Percentiles rank a stretch among this genome's conserved stretches.
Conservation (phyloP, 2,329 filamentous ascomycete genomes). For the Fusarium sarcochroum region DNA sequence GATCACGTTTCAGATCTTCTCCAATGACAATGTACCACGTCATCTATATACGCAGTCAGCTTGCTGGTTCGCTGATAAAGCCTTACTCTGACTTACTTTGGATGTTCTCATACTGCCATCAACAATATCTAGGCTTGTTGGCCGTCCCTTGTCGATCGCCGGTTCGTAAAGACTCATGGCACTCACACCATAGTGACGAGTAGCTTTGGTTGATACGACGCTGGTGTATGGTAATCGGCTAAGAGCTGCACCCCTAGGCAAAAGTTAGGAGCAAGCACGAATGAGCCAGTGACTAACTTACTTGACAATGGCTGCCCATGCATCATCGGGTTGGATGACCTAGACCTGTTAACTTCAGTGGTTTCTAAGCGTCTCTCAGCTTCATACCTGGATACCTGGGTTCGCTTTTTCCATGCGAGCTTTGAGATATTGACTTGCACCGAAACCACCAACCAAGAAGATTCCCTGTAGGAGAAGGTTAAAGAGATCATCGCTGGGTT, state of each 20-base stretch:
- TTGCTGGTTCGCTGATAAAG: no score
- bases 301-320: slow-evolving; percentile 47
- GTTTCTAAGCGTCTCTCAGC: background rate
- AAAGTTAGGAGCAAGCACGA: background rate
- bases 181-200: slow-evolving; percentile 22
- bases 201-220: slow-evolving; percentile 15
- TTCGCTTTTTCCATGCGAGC: slow-evolving; percentile 43
- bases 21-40: slow-evolving; percentile 35
- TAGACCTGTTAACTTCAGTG: background rate
- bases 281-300: background rate
- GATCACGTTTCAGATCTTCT: slow-evolving; percentile 27
- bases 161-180: background rate
- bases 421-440: slow-evolving; percentile 54
- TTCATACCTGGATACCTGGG: slow-evolving; percentile 43
- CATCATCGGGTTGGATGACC: slow-evolving; percentile 49
- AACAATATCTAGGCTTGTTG: rapidly evolving
- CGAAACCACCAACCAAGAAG: slow-evolving; percentile 57
- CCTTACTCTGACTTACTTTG: background rate
- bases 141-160: slow-evolving; percentile 9
- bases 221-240: slow-evolving; percentile 25
- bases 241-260: slow-evolving; percentile 33
- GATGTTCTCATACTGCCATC: background rate
- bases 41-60: slow-evolving; percentile 21
- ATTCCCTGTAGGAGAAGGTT: slow-evolving; percentile 40
- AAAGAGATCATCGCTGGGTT: no score